Base-by-base conservation (phyloP, 2,329 filamentous ascomycete genomes). In the Alternaria arbusti region DNA sequence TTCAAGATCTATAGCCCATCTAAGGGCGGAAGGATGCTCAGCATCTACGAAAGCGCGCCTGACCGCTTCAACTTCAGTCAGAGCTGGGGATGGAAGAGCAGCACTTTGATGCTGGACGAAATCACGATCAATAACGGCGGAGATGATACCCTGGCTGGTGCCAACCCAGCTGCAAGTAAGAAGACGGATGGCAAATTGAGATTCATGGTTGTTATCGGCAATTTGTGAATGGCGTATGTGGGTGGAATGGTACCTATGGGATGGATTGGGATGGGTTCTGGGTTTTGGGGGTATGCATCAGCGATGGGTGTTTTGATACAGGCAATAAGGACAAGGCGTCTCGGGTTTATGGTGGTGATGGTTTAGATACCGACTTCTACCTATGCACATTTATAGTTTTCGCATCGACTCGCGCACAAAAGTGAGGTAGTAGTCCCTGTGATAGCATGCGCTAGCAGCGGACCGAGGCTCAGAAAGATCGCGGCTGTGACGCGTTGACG, bases 11-110 rank as follows among this genome's bases (percentile, higher is more conserved):
- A 87, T 76, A 84, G 81, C n/a, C 86, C 86, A 0, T 84, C 81
- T 22, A 86, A 87, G 66, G 86, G 85, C n/a, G 86, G 86, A 4
- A 77, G 86, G 13, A 84, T 88, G 81, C 73, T 88, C 36, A 86
- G 83, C 55, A 86, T 88, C n/a, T 88, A 88, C 67, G 86, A 87
- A 66, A 84, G 81, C 49, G 86, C 86, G 5, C 86, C 86, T 1
- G 86, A 88, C 69, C 82, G 82, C 59, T 88, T 88, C 74, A 87
- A 88, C 70, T 88, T 88, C 72, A 85, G 83, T 50, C 86, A 88
- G 76, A 86, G 84, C 65, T 88, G 86, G 86, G 86, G 86, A 1
- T 88, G 86, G 86, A 88, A 87, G 81, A 87, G 85, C 66, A 85
- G 83, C 70, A 87, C 85, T n/a, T 75, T 88, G 65, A 86, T 87